Base-by-base conservation (phyloP, 2,329 filamentous ascomycete species). In the Aspergillus transmontanensis region DNA sequence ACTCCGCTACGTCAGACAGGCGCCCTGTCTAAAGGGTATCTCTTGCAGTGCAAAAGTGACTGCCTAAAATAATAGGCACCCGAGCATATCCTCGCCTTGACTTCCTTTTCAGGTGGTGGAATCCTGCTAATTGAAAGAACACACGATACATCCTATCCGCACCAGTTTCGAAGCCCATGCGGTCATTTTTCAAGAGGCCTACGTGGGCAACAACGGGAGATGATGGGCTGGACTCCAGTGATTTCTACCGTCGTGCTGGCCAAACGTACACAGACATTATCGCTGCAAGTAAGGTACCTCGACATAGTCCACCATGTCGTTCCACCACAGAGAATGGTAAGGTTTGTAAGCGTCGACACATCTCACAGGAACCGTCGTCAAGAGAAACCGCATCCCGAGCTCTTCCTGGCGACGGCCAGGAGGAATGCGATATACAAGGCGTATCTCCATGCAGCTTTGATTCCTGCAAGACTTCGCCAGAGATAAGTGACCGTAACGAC, bases 141-240 rank as follows among this genome's bases (percentile, higher is more conserved):
- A 28, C 9, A n/a, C 16, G 19, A 32, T n/a, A 21, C 21, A 32
- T 32, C 2, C 11, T 48, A 28, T 26, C 11, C 4, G 9, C 30
- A n/a, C 14, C 14, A 32, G 26, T 19, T 19, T 19, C 30, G 26
- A 50, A 50, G 12, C 58, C n/a, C 11, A 78, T 77, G 77, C 79
- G 80, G 45, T 82, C 81, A 0, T 79, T 87, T 21, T 88, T 88
- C 76, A 87, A 84, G 57, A 85, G 84, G 66, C 82, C 84, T 54
- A 75, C 79, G 26, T 85, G 83, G 81, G 80, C 83, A n/a, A 75
- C 72, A 30, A 72, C 77, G 28, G 71, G 71, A 34, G 77, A 80
- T 63, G 72, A 76, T 30, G 64, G 66, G n/a, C 69, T 75, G 48
- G 28, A 51, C 32, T 68, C 70, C 11, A 46, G 76, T 14, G 79